Evolutionary conservation across 192 early-diverging fungal species (phyloP), one percentile per base, ranked within the genome.

Genomic region (Backusella circina): DNA sequence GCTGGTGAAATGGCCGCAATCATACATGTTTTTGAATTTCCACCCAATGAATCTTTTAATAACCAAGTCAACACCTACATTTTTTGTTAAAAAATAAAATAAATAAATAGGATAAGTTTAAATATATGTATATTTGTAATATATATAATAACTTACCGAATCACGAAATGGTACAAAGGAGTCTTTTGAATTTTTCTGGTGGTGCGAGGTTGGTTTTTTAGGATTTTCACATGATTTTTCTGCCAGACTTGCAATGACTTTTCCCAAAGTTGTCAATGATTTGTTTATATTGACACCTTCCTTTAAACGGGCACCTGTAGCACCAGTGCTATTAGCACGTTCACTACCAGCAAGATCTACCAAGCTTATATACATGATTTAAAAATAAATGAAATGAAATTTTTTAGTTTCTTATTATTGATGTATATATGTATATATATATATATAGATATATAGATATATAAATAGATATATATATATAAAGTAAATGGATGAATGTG

Each of bases 241-340:
- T 16, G 95, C 94, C 37, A 98, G 82, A 21, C 91, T 91, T 8
- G 94, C 93, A 44, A 98, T 98, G 33, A 98, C 97, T 78, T 98
- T 98, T 6, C 97, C 97, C 36, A 98, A 84, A 0, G 95, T 92
- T 0, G 95, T 95, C 36, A 98, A 79, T 26, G 93, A 95, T 82
- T 95, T 94, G 83, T 98, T 98, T 86, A 98, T 98, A 67, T 95
- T 95, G 4, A 93, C 93, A n/a, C 95, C 97, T 82, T 98, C 97
- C 73, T 93, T 95, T 6, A 97, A 79, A 9, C 96, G 88, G 64
- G 79, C 76, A 3, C 97, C 97, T 3, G 93, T 92, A 1, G 94
- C 94, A 72, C 92, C 92, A 5, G 97, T 96, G 30, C 91, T 79
- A 74, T 93, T 91, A 3, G 95, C 94, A 23, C 97, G 90, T 80